Evolutionary conservation across 768 basidiomycete genomes (phyloP).

Genomic region (Lentinula lateritia): DNA sequence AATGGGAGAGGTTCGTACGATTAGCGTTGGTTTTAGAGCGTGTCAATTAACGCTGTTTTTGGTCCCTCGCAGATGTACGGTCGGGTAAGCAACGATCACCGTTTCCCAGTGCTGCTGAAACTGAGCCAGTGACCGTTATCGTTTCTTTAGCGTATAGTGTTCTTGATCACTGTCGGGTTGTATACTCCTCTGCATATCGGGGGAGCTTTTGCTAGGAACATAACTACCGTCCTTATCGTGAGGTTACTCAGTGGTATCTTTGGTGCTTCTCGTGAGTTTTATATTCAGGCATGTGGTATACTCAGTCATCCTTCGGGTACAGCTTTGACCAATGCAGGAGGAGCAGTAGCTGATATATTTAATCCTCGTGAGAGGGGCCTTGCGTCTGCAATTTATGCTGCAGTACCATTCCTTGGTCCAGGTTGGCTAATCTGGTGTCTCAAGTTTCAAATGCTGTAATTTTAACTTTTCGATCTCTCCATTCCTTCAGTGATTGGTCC

Average conservation of each 20-base stretch:
- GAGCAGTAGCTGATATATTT: slow-evolving; percentile 55
- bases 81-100: slow-evolving; percentile 30
- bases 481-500: slow-evolving; percentile 51
- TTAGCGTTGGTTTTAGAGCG: neutral
- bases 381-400: slow-evolving; percentile 53
- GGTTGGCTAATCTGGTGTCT: slow-evolving; percentile 23
- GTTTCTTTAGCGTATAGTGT: slow-evolving; percentile 39
- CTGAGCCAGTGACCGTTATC: neutral
- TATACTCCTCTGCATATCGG: slow-evolving; percentile 52
- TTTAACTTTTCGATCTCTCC: neutral
- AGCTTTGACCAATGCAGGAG: slow-evolving; percentile 58
- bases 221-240: slow-evolving; percentile 42
- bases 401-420: slow-evolving; percentile 54
- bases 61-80: slow-evolving; percentile 38
- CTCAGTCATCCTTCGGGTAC: neutral
- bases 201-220: slow-evolving; percentile 44
- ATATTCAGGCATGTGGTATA: neutral
- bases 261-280: slow-evolving; percentile 46
- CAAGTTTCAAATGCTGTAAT: neutral
- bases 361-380: slow-evolving; percentile 53
- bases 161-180: slow-evolving; percentile 42
- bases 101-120: neutral
- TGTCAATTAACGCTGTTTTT: slow-evolving; percentile 2
- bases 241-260: slow-evolving; percentile 53
- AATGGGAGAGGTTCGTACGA: slow-evolving; percentile 42